Evolutionary conservation across 495 filamentous ascomycete species (phyloP), one percentile per base, ranked within the genome.

Genomic region (Penicillium turbatum): DNA sequence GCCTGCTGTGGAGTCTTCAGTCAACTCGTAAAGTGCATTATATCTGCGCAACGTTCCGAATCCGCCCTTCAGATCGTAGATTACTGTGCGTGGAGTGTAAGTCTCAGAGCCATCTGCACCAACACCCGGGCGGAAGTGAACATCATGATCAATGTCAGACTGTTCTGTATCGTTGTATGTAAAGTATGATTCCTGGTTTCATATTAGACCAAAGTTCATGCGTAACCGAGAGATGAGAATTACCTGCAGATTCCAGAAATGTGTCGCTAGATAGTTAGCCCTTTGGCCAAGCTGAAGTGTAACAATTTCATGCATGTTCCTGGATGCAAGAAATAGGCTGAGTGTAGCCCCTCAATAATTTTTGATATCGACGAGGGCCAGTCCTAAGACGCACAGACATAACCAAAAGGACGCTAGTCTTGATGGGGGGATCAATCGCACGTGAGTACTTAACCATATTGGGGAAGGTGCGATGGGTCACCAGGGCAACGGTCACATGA

Each of bases 181-280:
- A 66, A 98, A 98, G 72, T 98, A 98, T 10, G 92, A 96, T 77
- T 98, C 95, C 89, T 67, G 53, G 35, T 41, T 15, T 45, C 34
- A 54, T 36, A 51, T 62, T 39, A 74, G 57, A 61, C 12, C 21
- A 26, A 52, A 50, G 10, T 30, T 43, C 26, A 21, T 31, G 53
- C 37, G 2, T 10, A 11, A 41, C 24, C 11, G 19, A 7, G 7
- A 16, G 11, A 7, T 31, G 30, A 12, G 46, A 58, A 45, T 12
- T 74, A 88, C 85, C 76, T 97, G 92, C 26, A 90, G 78, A 61
- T 99, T 99, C 95, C 95, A 99, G 67, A 96, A 97, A 74, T 99
- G 93, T 0, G 89, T 96, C n/a, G 86, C 91, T 26, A 97, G 68
- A 61, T 97, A 95, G 72, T 99, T 99, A 62, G 86, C 88, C 64